Base-by-base conservation (phyloP, 345 rosid species). In the Aquilaria yunnanensis region DNA sequence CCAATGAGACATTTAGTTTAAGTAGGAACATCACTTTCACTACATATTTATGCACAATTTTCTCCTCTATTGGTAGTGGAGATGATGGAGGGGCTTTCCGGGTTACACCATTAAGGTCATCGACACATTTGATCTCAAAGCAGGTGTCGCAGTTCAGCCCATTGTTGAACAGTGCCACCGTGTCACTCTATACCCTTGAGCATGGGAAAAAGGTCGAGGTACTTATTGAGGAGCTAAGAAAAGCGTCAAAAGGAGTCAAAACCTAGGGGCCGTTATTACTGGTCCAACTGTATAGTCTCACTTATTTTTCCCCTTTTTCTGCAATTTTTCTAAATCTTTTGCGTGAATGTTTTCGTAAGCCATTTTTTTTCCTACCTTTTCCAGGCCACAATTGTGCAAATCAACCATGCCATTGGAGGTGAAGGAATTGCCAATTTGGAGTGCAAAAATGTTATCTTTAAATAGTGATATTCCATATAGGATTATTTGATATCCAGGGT, bases 351-450 rank as follows among this genome's bases (percentile, higher is more conserved):
- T 51, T 9, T 13, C 23, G 2, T 30, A 14, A 9, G 23, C 30
- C 47, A 56, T 60, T 37, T 47, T 73, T 29, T 48, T 56, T 41
- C 54, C 63, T 57, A 48, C 14, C 14, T 12, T 74, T 68, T 62
- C 33, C 80, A 81, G 89, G 57, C 66, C 62, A 34, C 70, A 12
- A 72, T 84, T 50, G 70, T 79, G 50, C 80, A 81, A 71, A 79
- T 84, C 53, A 81, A 84, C 67, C 86, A 72, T 37, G 84, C 76
- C 8, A 74, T 84, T 49, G 86, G 89, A 48, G 84, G 82, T 12
- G 74, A 50, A 62, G 86, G 89, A 60, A 62, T 77, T 59, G 72
- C 68, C 57, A 79, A 77, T 75, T 47, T 73, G 62, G 79, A 81
- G 68, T 84, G 89, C 51, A 72, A 75, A 70, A 63, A 59, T 11